Conservation (phyloP, 345 rosid genomes). For the Salix dunnii region DNA sequence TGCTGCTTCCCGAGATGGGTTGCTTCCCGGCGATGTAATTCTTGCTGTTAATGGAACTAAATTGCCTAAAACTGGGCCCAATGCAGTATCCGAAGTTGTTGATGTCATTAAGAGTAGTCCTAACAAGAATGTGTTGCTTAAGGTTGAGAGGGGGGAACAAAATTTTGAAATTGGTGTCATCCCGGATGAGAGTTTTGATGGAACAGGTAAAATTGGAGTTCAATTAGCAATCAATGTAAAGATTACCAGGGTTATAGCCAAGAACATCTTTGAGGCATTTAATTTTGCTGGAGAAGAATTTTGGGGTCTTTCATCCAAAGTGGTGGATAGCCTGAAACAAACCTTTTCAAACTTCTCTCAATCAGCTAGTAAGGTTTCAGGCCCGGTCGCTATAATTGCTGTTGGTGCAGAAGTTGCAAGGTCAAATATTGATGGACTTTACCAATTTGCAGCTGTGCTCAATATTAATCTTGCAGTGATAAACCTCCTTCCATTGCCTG, state of each 20-base stretch:
- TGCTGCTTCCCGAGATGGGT: slow-evolving; percentile 87
- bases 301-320: slow-evolving; percentile 65
- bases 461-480: slow-evolving; percentile 87
- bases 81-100: slow-evolving; percentile 67
- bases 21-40: slow-evolving; percentile 82
- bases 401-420: slow-evolving; percentile 99
- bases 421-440: slow-evolving; percentile 80
- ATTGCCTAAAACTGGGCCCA: slow-evolving; percentile 51
- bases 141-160: slow-evolving; percentile 50
- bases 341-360: slow-evolving; percentile 81
- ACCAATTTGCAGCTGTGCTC: slow-evolving; percentile 82
- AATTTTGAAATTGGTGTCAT: slow-evolving; percentile 60
- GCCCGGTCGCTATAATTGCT: slow-evolving; percentile 93
- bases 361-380: slow-evolving; percentile 80
- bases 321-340: slow-evolving; percentile 76
- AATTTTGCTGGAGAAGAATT: slow-evolving; percentile 65
- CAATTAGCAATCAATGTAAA: slow-evolving; percentile 80
- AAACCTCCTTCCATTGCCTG: slow-evolving; percentile 88
- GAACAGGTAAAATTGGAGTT: slow-evolving; percentile 86
- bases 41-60: slow-evolving; percentile 57
- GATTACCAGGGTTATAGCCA: slow-evolving; percentile 57
- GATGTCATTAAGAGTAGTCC: slow-evolving; percentile 64
- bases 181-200: slow-evolving; percentile 82
- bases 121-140: slow-evolving; percentile 56
- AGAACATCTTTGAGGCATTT: slow-evolving; percentile 54